Percentiles rank a stretch among this genome's conserved stretches.
Evolutionary conservation across 2,329 filamentous ascomycete genomes (phyloP).

Genomic region (Fusarium sp.): DNA sequence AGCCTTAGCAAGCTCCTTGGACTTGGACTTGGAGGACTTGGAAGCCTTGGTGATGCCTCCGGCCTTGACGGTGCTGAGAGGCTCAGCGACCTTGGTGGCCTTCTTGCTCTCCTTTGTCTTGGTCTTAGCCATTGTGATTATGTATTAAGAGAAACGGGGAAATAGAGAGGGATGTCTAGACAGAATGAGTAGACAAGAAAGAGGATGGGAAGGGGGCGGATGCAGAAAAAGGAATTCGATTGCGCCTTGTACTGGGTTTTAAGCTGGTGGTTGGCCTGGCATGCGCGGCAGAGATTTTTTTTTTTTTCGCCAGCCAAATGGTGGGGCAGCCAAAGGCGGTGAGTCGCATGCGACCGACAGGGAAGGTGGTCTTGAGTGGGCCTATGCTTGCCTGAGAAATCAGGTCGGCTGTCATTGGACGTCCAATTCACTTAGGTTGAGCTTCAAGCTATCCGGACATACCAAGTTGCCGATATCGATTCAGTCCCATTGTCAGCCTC

Average conservation of each 20-base stretch:
- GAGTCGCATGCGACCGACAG: constrained; percentile 40
- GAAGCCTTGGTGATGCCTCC: constrained; percentile 77
- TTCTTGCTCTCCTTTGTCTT: constrained; percentile 71
- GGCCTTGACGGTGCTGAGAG: constrained; percentile 72
- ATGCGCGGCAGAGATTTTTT: constrained; percentile 42
- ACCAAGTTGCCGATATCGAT: constrained; percentile 47
- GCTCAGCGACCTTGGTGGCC: constrained; percentile 68
- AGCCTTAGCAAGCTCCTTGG: constrained; percentile 77
- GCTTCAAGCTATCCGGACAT: constrained; percentile 48
- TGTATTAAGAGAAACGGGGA: constrained; percentile 39
- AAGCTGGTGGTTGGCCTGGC: constrained; percentile 46
- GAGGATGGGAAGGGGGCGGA: constrained; percentile 42
- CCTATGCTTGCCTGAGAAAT: constrained; percentile 51
- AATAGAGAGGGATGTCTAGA: constrained; percentile 24
- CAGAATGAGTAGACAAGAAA: constrained; percentile 21
- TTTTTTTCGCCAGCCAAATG: constrained; percentile 54
- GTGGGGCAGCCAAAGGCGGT: constrained; percentile 57
- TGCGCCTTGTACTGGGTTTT: constrained; percentile 41
- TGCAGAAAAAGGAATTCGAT: constrained; percentile 32
- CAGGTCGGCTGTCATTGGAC: constrained; percentile 50
- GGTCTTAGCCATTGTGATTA: constrained; percentile 73
- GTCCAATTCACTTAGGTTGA: constrained; percentile 44
- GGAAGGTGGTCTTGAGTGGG: constrained; percentile 42
- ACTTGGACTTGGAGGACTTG: constrained; percentile 75
- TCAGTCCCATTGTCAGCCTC: constrained; percentile 36